phyloP scores from a whole-genome alignment of 2,329 filamentous ascomycete genomes.

The Achaetomium macrosporum region DNA sequence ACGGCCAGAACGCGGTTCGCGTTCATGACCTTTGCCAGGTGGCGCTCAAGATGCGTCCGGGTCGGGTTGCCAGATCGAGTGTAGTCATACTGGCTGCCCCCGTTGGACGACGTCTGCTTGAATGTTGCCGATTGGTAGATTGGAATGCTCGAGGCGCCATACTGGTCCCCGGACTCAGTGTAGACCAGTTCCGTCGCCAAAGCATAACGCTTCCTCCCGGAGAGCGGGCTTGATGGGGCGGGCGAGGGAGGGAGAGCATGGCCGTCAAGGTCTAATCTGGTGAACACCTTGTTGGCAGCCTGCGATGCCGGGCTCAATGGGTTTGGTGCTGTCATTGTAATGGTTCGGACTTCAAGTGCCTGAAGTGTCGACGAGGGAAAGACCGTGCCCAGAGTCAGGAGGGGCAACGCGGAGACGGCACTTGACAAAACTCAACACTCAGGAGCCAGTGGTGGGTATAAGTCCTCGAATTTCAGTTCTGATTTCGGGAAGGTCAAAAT shows the following conservation, averaged over 20 bases:
- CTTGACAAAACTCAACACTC: too few relatives aligned
- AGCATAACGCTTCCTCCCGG: constrained; percentile 76
- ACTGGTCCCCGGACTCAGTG: constrained; percentile 93
- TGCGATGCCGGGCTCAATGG: constrained; percentile 33
- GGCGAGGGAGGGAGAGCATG: constrained; percentile 86
- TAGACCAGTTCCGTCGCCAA: constrained; percentile 95
- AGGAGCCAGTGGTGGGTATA: too few relatives aligned
- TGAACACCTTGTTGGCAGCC: constrained; percentile 46
- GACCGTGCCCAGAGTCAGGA: background rate
- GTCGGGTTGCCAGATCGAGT: constrained; percentile 97
- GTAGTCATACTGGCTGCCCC: constrained; percentile 93
- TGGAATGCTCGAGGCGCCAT: constrained; percentile 90
- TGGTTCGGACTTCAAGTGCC: background rate
- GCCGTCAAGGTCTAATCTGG: constrained; percentile 70
- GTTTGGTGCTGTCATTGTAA: constrained; percentile 27
- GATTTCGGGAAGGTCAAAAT: too few relatives aligned
- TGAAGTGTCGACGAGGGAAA: background rate
- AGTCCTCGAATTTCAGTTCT: too few relatives aligned
- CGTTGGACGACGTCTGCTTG: constrained; percentile 78
- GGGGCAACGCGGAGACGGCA: background rate
- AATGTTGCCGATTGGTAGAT: constrained; percentile 99
- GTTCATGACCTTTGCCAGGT: constrained; percentile 98
- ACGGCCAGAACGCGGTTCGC: constrained; percentile 86
- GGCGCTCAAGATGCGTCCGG: constrained; percentile 88
- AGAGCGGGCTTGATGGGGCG: constrained; percentile 82